Conservation (phyloP, 2,329 filamentous ascomycete genomes). For the Salinomyces thailandicus region DNA sequence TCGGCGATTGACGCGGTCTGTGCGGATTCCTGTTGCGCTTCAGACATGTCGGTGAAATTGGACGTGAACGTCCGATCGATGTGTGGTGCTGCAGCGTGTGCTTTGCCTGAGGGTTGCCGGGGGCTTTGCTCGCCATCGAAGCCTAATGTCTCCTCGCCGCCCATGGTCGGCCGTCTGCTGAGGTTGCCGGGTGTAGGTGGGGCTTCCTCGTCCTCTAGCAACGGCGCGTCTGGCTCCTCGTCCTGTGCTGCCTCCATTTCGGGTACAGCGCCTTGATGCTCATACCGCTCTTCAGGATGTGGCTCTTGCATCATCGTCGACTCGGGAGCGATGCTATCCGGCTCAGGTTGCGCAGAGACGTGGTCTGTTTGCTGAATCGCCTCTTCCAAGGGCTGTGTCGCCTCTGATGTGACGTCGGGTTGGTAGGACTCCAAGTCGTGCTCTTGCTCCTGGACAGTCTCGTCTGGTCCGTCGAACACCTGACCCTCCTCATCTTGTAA, state of each 20-base stretch:
- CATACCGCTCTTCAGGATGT: slow-evolving; percentile 29
- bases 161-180: slow-evolving; percentile 7
- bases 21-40: slow-evolving; percentile 2
- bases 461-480: slow-evolving; percentile 13
- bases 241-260: slow-evolving; percentile 36
- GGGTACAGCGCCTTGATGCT: slow-evolving; percentile 37
- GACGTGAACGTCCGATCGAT: slow-evolving; percentile 24
- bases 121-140: slow-evolving; percentile 10
- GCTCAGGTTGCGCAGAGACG: neutral
- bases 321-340: neutral
- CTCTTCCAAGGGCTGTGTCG: slow-evolving; percentile 2
- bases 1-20: neutral
- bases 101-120: slow-evolving; percentile 10
- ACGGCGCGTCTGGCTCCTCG: slow-evolving; percentile 31
- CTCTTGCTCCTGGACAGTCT: slow-evolving; percentile 16
- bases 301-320: neutral
- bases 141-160: neutral
- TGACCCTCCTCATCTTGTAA: slow-evolving; percentile 16
- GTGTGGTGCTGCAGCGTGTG: slow-evolving; percentile 9
- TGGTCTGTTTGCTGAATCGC: neutral
- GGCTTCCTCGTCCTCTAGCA: slow-evolving; percentile 31
- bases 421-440: slow-evolving; percentile 13
- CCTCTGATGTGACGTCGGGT: slow-evolving; percentile 9
- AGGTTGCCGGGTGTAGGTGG: slow-evolving; percentile 19
- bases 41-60: slow-evolving; percentile 22